phyloP scores from a whole-genome alignment of 176 grass and related monocot genomes.

The Hyparrhenia diplandra region DNA sequence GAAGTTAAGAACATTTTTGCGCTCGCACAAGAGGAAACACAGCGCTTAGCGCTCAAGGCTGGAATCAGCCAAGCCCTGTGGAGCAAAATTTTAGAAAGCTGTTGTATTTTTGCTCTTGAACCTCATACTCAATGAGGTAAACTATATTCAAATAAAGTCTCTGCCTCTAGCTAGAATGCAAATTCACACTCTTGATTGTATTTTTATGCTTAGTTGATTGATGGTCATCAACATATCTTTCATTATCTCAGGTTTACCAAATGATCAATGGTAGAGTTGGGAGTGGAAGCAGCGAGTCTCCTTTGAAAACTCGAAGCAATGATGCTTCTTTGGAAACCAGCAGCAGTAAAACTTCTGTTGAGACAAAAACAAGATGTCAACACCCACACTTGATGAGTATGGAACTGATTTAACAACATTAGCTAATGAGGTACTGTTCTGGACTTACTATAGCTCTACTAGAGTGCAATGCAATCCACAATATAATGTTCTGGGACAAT shows the following conservation, averaged over 20 bases:
- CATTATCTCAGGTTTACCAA: conserved; percentile 2
- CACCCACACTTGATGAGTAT: background rate
- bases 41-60: background rate
- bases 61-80: background rate
- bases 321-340: background rate
- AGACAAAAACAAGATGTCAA: background rate
- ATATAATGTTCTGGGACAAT: background rate
- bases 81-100: background rate
- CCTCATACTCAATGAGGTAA: conserved; percentile 10
- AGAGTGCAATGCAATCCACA: background rate
- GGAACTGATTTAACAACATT: background rate
- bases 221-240: background rate
- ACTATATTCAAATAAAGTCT: background rate
- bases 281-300: background rate
- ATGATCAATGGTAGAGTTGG: background rate
- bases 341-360: background rate
- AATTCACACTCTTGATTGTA: background rate
- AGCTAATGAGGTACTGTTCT: background rate
- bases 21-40: background rate
- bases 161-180: background rate
- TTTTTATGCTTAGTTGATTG: background rate
- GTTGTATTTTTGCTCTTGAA: conserved; percentile 13
- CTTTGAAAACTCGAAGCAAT: background rate
- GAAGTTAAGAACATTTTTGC: background rate
- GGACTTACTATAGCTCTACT: background rate